A percentile compares a stretch with the other conserved stretches of the same genome.
These are phyloP conservation scores for Fraxinus xanthoxyloides DNA, from an alignment of 305 asterid species.

Conservation along the genomic window DNA sequence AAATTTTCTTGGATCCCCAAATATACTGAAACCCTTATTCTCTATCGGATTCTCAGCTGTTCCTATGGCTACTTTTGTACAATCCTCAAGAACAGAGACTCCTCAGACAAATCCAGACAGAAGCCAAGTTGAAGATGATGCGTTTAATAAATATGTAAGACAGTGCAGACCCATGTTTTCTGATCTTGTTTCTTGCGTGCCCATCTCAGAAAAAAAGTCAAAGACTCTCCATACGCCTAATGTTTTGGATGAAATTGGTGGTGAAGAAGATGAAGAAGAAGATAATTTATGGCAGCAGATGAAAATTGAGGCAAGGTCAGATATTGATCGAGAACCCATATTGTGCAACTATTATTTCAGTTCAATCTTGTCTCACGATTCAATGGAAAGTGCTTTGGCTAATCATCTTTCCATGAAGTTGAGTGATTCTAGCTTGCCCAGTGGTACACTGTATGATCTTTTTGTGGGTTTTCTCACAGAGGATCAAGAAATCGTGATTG, in stretches of 20 bases:
- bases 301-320: constrained; percentile 64
- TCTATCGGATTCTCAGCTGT: constrained; percentile 15
- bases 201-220: constrained; percentile 23
- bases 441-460: constrained; percentile 46
- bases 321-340: constrained; percentile 64
- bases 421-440: constrained; percentile 50
- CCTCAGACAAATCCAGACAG: constrained; percentile 29
- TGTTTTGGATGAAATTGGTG: neutral
- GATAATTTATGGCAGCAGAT: constrained; percentile 56
- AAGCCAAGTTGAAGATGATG: constrained; percentile 32
- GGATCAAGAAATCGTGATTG: constrained; percentile 46
- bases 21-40: constrained; percentile 11
- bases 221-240: neutral
- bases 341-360: constrained; percentile 48
- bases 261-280: constrained; percentile 9
- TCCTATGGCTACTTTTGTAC: constrained; percentile 66
- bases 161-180: constrained; percentile 41
- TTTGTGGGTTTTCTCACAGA: constrained; percentile 44
- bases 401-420: constrained; percentile 60
- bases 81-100: constrained; percentile 42
- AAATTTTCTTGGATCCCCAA: constrained; percentile 29
- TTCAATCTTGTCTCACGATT: constrained; percentile 58
- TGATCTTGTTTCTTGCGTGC: constrained; percentile 39
- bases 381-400: constrained; percentile 61
- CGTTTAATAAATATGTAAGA: constrained; percentile 29